Evolutionary conservation across 1,284 basidiomycete species (phyloP).

Genomic region (Earliella scabrosa): DNA sequence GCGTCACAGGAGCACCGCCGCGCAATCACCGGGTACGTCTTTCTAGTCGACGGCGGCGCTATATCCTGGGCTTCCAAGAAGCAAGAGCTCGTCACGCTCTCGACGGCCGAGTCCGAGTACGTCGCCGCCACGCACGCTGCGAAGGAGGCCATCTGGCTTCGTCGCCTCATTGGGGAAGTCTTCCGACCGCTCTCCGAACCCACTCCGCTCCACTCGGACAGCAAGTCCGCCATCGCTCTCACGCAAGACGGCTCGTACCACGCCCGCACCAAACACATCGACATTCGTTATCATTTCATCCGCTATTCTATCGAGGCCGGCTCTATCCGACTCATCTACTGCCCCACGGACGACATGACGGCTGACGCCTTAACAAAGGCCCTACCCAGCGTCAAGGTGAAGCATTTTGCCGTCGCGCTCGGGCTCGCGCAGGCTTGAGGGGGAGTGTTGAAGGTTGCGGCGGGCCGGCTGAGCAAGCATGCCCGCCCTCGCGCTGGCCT

Average conservation of each 20-base stretch:
- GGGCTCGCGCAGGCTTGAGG: too few species aligned
- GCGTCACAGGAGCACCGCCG: too few species aligned
- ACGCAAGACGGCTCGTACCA: conserved; percentile 24
- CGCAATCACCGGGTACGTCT: conserved; percentile 35
- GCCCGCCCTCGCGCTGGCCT: too few species aligned
- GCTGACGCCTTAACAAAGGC: too few species aligned
- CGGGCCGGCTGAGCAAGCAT: too few species aligned
- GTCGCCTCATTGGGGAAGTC: conserved; percentile 23
- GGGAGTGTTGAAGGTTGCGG: too few species aligned
- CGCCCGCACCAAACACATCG: conserved; percentile 40
- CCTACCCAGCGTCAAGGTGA: too few species aligned
- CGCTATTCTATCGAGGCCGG: conserved; percentile 34
- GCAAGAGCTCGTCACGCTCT: conserved; percentile 32
- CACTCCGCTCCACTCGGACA: conserved; percentile 23
- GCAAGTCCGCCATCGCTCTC: too few species aligned
- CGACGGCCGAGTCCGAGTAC: conserved; percentile 8
- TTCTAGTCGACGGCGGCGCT: conserved; percentile 30
- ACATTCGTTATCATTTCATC: conserved; percentile 37
- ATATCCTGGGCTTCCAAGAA: conserved; percentile 38
- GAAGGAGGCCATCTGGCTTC: too few species aligned
- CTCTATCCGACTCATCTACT: too few species aligned
- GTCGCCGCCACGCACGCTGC: conserved; percentile 31
- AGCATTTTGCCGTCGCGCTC: too few species aligned
- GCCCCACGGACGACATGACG: too few species aligned
- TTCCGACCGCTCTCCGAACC: conserved; percentile 10